Base-by-base conservation (phyloP, 129 eudicot species). In the Flaveria linearis region DNA sequence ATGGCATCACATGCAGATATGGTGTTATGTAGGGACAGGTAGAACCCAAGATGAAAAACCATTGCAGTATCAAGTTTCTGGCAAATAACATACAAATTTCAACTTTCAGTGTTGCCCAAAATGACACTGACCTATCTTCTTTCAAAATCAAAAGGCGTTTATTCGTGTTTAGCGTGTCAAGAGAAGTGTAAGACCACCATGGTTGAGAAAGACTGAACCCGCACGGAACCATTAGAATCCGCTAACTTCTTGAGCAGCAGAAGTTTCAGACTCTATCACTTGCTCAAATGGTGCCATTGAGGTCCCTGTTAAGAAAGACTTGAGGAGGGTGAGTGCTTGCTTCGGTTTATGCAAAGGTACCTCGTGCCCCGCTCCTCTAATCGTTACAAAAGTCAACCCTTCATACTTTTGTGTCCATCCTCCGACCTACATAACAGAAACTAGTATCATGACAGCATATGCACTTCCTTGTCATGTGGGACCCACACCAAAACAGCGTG, bases 321-420 rank as follows among this genome's bases (percentile, higher is more conserved):
- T 88, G 74, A 88, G 0, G 14, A 93, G 88, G 28, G 86, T 82
- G 13, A 93, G 89, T 71, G 98, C 96, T 64, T 81, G 85, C 82
- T 90, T 88, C 10, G 97, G 96, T 69, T 66, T 87, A 78, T 90
- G 98, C 80, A 93, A 82, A 67, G 98, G 92, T 36, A 93, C 96
- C 84, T 93, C 97, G 53, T 90, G 98, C 9, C 98, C 98, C 1
- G 98, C 94, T 30, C 98, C 98, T 82, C 98, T 88, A 18, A 93
- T 79, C 7, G 92, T 83, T 52, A 93, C 98, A 56, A 88, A 90
- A 15, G 85, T 93, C 68, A 93, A 89, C 70, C 98, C 98, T 64
- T 87, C 75, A 15, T 93, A 93, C 62, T 81, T 80, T 68, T 90
- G 95, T 2, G 76, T 86, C 96, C 96, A 88, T 75, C 98, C 98